Conservation (phyloP, 2,329 filamentous ascomycete genomes). For the Phyllosticta paracitricarpa region DNA sequence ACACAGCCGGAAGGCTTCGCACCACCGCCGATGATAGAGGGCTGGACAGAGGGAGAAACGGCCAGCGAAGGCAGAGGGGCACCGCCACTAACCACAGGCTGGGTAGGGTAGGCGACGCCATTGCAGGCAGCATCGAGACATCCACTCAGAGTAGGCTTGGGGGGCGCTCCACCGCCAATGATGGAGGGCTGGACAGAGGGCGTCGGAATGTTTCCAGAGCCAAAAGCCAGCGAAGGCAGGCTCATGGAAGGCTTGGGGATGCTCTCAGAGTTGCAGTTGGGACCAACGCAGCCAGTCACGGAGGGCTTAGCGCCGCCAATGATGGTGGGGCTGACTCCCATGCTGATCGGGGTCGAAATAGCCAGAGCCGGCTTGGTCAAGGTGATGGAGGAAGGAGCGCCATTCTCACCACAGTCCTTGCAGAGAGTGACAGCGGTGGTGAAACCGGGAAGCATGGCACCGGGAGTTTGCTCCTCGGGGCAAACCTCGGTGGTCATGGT, state of each 20-base stretch:
- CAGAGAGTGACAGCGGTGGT: conserved; percentile 20
- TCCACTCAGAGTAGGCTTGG: not conserved
- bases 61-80: not conserved
- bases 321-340: not conserved
- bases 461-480: conserved; percentile 9
- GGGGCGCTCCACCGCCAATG: not conserved
- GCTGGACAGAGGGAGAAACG: not conserved
- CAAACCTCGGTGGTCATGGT: conserved; percentile 19
- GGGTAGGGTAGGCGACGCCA: not conserved
- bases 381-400: conserved; percentile 19
- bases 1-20: no score
- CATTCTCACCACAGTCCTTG: conserved; percentile 15
- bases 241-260: not conserved
- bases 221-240: not conserved
- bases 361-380: conserved; percentile 12
- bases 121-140: not conserved
- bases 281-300: not conserved
- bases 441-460: conserved; percentile 17
- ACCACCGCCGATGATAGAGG: not conserved
- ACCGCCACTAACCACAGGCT: not conserved
- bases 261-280: not conserved
- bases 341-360: not conserved
- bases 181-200: not conserved
- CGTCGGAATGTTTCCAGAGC: not conserved
- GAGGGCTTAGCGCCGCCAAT: not conserved